Evolutionary conservation across 1,139 yeast genomes (phyloP), one percentile per base, ranked within the genome.

Genomic region (Wickerhamomyces sp.): DNA sequence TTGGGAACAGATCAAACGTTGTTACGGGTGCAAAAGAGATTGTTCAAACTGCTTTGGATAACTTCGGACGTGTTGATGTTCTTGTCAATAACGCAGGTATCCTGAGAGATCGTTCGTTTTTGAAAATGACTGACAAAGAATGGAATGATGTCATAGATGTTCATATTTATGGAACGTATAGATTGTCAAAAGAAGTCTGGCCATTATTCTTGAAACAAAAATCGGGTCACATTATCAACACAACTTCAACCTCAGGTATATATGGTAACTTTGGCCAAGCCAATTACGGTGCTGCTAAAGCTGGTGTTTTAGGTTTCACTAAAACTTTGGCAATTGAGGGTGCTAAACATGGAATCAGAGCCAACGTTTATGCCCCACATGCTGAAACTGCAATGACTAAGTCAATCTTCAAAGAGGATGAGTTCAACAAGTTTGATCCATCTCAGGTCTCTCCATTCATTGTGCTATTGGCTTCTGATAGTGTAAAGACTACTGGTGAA

Each of bases 231-330:
- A 83, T 93, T 51, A 77, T 93, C 58, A 93, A 93, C 69, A 87
- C 95, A 43, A 76, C 97, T 36, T 89, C 97, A 27, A 93, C 98
- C 29, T 90, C 97, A 13, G 98, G 98, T 60, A 89, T 93, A 58
- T 93, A 93, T 66, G 98, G 98, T 58, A 89, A 87, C 73, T 93
- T 93, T 69, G 99, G 99, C 44, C 99, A 93, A 72, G 87, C 97
- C 49, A 93, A 93, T 73, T 93, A 93, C 66, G 82, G 96, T 34
- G 81, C 97, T 42, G 97, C 98, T 43, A 93, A 93, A 72, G 80
- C 87, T 48, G 98, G 91, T 32, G 81, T 93, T 52, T 69, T 90
- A 44, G 96, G 96, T 34, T 78, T 93, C 59, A 76, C 96, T 33
- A 82, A 79, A 66, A 86, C 97, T 38, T 67, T 89, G 53, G 97